Percentiles rank a stretch among this genome's conserved stretches.
Evolutionary conservation across 306 rosid genomes (phyloP).

Genomic region (Fagus sylvatica): DNA sequence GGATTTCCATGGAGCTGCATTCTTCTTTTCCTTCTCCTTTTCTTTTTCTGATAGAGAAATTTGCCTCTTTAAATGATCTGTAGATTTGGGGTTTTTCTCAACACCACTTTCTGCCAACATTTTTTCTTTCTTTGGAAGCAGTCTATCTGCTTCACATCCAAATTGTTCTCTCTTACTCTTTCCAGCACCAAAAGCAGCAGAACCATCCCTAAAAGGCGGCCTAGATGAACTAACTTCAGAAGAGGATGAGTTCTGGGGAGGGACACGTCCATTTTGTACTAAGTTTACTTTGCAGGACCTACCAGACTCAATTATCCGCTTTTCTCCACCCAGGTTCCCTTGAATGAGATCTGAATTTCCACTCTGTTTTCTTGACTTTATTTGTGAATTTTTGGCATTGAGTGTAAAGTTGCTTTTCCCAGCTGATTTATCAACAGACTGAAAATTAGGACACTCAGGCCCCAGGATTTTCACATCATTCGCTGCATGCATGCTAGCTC

Average conservation of each 20-base stretch:
- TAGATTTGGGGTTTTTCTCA: slow-evolving; percentile 54
- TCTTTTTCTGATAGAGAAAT: slow-evolving; percentile 60
- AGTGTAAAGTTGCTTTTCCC: slow-evolving; percentile 33
- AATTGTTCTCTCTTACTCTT: slow-evolving; percentile 62
- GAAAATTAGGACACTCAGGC: slow-evolving; percentile 43
- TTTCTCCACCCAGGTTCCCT: slow-evolving; percentile 38
- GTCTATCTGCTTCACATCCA: slow-evolving; percentile 61
- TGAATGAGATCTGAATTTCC: slow-evolving; percentile 44
- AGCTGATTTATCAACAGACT: slow-evolving; percentile 36
- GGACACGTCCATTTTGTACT: slow-evolving; percentile 43
- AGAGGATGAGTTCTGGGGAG: slow-evolving; percentile 41
- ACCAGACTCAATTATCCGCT: slow-evolving; percentile 38
- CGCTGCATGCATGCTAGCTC: slow-evolving; percentile 53
- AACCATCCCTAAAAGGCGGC: slow-evolving; percentile 49
- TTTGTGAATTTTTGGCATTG: slow-evolving; percentile 36
- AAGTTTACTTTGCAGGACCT: slow-evolving; percentile 38
- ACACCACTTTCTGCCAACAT: slow-evolving; percentile 42
- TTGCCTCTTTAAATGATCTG: slow-evolving; percentile 56
- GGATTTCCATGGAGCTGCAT: slow-evolving; percentile 66
- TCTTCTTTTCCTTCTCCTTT: slow-evolving; percentile 69
- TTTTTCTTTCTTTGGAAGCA: slow-evolving; percentile 63
- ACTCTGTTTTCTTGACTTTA: slow-evolving; percentile 44
- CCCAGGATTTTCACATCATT: slow-evolving; percentile 43
- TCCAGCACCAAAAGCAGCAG: slow-evolving; percentile 48
- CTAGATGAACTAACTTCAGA: slow-evolving; percentile 47